Base-by-base conservation (phyloP, 441 rosid species). In the Theobroma grandiflorum region DNA sequence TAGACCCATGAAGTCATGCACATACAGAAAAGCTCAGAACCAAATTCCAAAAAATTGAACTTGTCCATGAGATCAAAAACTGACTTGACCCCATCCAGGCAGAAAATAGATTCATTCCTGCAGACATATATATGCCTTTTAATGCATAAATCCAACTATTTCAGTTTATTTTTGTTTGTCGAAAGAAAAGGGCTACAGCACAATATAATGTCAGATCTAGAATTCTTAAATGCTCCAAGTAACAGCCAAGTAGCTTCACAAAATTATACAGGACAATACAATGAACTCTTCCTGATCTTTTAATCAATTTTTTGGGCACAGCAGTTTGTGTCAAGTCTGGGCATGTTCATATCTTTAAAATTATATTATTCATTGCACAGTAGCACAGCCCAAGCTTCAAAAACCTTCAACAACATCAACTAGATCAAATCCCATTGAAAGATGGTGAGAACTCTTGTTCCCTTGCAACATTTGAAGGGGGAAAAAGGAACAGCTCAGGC, bases 261-360 rank as follows among this genome's bases (percentile, higher is more conserved):
- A 26, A 69, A 14, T 50, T 40, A 71, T 50, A 33, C 61, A 50
- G 18, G 38, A 8, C 31, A 50, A 33, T 72, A 50, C 55, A 50
- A 15, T 4, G 3, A 12, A 50, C 5, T 55, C 31, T 20, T 57
- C 62, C 62, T n/a, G 62, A 26, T 49, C 74, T 47, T 69, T 69
- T 69, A 69, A 70, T 14, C 38, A 49, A 3, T 8, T 26, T 70
- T 70, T 66, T 3, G 7, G 50, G 74, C 58, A 70, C 74, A 16
- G 42, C 59, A 49, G 74, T 49, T 70, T 50, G 74, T 47, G 26
- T 70, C 40, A 38, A 47, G 55, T 47, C 47, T 47, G 52, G 72
- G 26, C 42, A 67, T 40, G 50, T 40, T 42, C 4, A 9, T 35
- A 63, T 8, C 31, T 40, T n/a, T 26, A 67, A 11, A 10, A n/a